phyloP scores from a whole-genome alignment of 768 basidiomycete genomes.

The Rhodotorula sphaerocarpa region DNA sequence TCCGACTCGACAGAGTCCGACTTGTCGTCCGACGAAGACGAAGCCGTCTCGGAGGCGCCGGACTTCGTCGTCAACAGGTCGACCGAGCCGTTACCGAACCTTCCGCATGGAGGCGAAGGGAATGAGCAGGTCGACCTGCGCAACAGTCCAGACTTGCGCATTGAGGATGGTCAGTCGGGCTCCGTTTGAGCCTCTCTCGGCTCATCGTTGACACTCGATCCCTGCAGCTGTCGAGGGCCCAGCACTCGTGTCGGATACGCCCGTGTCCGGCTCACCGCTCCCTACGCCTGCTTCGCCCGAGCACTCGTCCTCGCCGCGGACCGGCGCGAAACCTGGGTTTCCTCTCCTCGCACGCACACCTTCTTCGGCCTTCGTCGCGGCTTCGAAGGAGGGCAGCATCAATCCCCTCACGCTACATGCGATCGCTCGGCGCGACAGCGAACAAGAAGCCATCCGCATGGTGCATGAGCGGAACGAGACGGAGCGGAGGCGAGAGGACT shows the following conservation, averaged over 20 bases:
- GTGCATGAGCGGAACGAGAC: slow-evolving; percentile 16
- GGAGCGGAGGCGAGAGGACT: background rate
- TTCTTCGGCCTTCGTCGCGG: slow-evolving; percentile 15
- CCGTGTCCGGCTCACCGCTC: background rate
- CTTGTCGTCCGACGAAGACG: background rate
- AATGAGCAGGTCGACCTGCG: background rate
- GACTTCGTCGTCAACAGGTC: background rate
- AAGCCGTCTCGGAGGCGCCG: background rate
- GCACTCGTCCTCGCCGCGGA: background rate
- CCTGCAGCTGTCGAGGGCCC: background rate
- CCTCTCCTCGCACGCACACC: slow-evolving; percentile 1
- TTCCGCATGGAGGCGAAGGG: background rate
- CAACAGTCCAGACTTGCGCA: slow-evolving; percentile 18
- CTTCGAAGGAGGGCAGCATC: background rate
- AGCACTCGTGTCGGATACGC: background rate
- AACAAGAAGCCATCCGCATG: slow-evolving; percentile 23
- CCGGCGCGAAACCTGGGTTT: slow-evolving; percentile 9
- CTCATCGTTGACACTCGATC: background rate
- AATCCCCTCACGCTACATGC: slow-evolving; percentile 28
- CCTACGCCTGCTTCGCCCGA: background rate
- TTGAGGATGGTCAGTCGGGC: slow-evolving; percentile 24
- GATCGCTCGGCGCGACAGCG: slow-evolving; percentile 15
- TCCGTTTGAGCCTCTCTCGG: background rate
- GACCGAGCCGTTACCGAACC: too few species aligned
- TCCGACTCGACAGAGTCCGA: background rate